Evolutionary conservation across 139 green algal genomes (phyloP).

Genomic region (Tetratostichococcus sp.): DNA sequence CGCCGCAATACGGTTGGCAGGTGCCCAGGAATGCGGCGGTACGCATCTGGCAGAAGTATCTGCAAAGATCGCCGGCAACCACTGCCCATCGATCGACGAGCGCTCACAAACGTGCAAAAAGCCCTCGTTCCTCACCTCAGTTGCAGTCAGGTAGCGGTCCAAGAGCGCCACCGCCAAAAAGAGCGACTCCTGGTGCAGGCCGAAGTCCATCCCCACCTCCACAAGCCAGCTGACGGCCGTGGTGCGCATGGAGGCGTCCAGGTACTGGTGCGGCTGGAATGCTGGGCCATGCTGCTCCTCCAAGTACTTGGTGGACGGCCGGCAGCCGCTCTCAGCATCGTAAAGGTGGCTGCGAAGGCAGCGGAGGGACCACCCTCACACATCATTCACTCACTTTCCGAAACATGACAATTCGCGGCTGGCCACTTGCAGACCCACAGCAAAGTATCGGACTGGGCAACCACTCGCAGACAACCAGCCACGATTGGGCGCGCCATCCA

Average conservation of each 20-base stretch:
- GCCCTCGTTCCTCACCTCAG: slow-evolving; percentile 4
- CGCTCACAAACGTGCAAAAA: too few relatives aligned
- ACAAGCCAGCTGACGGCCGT: slow-evolving; percentile 47
- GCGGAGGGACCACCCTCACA: background rate
- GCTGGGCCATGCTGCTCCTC: slow-evolving; percentile 9
- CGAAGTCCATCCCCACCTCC: slow-evolving; percentile 38
- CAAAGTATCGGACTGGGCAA: background rate
- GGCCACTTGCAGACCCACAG: too few relatives aligned
- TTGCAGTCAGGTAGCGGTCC: slow-evolving; percentile 45
- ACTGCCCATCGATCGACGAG: too few relatives aligned
- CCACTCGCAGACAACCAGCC: background rate
- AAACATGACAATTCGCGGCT: background rate
- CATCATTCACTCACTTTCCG: background rate
- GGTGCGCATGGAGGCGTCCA: slow-evolving; percentile 40
- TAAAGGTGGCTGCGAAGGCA: background rate
- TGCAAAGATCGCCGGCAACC: too few relatives aligned
- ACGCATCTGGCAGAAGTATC: too few relatives aligned
- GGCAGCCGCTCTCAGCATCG: background rate
- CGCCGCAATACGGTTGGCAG: too few relatives aligned
- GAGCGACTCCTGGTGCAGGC: slow-evolving; percentile 48
- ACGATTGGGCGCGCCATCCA: background rate
- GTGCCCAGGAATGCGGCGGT: too few relatives aligned
- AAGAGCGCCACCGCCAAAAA: slow-evolving; percentile 31
- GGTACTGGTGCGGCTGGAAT: background rate
- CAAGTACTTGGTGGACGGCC: slow-evolving; percentile 12